phyloP scores from a whole-genome alignment of 2,329 filamentous ascomycete species.

The Colletotrichum chrysophilum region DNA sequence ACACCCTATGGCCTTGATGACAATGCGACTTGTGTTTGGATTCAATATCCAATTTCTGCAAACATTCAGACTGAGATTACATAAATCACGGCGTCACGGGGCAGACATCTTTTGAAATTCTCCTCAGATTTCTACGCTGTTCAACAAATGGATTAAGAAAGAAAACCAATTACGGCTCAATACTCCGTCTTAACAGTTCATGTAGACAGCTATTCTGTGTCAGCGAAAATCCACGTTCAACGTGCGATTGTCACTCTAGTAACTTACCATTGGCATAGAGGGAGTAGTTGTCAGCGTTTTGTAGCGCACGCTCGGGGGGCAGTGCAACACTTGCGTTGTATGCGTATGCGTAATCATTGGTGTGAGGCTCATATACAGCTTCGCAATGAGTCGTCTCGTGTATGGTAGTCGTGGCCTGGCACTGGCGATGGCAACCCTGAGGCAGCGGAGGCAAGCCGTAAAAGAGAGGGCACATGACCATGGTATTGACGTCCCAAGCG shows the following conservation, averaged over 20 bases:
- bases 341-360: conserved; percentile 24
- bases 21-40: not conserved
- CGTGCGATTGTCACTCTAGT: not conserved
- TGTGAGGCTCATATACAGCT: conserved; percentile 23
- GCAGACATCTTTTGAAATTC: not conserved
- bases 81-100: not conserved
- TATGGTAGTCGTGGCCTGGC: conserved; percentile 26
- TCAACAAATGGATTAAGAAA: no score
- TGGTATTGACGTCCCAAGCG: conserved; percentile 15
- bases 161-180: no score
- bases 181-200: not conserved
- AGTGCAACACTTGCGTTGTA: conserved; percentile 25
- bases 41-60: not conserved
- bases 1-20: not conserved
- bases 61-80: not conserved
- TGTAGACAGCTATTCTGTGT: not conserved
- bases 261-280: conserved; percentile 15
- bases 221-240: not conserved
- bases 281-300: conserved; percentile 27
- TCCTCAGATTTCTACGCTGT: not conserved
- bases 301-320: conserved; percentile 12
- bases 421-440: conserved; percentile 23
- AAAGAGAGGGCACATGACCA: conserved; percentile 27
- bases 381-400: conserved; percentile 28
- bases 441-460: conserved; percentile 24